phyloP scores from a whole-genome alignment of 1,284 basidiomycete species.

The Leccinum fallax region DNA sequence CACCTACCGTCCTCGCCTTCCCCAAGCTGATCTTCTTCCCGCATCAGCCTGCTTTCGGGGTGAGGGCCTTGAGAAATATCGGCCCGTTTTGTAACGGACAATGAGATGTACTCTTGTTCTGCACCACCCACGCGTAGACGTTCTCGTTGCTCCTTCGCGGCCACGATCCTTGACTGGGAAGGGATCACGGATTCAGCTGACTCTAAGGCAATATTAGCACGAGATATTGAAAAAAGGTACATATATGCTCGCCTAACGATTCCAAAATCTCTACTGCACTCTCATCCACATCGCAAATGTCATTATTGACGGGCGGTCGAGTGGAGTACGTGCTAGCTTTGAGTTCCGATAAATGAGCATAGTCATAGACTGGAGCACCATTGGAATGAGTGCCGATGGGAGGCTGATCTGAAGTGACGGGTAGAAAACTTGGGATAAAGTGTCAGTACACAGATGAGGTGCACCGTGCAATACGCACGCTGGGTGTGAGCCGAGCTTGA shows the following conservation, averaged over 20 bases:
- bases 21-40: constrained; percentile 92
- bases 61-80: constrained; percentile 74
- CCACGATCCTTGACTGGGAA: constrained; percentile 72
- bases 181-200: constrained; percentile 59
- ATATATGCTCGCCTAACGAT: constrained; percentile 40
- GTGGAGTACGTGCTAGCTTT: constrained; percentile 78
- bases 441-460: constrained; percentile 9
- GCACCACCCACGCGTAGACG: constrained; percentile 50
- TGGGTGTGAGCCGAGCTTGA: constrained; percentile 57
- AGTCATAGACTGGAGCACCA: constrained; percentile 67
- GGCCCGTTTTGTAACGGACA: constrained; percentile 63
- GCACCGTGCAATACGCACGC: constrained; percentile 40
- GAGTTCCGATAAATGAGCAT: constrained; percentile 78
- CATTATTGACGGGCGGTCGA: constrained; percentile 46
- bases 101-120: constrained; percentile 82
- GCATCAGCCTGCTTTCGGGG: constrained; percentile 83
- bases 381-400: constrained; percentile 48
- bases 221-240: background rate
- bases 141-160: constrained; percentile 81
- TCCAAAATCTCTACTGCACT: constrained; percentile 39
- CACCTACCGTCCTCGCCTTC: constrained; percentile 88
- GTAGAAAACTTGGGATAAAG: constrained; percentile 30
- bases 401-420: constrained; percentile 53
- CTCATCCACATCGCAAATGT: constrained; percentile 50
- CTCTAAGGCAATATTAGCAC: constrained; percentile 13